phyloP scores from a whole-genome alignment of 306 rosid genomes.

The Dalbergia cochinchinensis region DNA sequence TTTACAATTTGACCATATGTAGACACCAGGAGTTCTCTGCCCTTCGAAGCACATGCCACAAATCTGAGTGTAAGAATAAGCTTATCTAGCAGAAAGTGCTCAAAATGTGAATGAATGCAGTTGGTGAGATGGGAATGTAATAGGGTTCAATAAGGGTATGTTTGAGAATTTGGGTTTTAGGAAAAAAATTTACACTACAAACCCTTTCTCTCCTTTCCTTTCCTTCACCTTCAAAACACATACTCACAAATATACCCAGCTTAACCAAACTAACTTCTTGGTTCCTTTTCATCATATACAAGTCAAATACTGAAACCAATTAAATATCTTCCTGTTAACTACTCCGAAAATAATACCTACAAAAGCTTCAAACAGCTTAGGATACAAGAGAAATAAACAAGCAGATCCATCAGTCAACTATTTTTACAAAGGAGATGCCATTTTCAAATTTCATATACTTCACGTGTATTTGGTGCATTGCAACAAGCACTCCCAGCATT shows the following conservation, averaged over 20 bases:
- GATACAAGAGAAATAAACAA: constrained; percentile 45
- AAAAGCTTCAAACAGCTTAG: constrained; percentile 49
- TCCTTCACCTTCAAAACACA: too few species aligned
- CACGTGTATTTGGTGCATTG: constrained; percentile 30
- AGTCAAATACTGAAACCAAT: constrained; percentile 40
- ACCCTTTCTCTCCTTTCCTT: too few species aligned
- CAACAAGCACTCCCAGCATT: constrained; percentile 33
- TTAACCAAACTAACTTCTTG: constrained; percentile 35
- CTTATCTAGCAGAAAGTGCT: constrained; percentile 27
- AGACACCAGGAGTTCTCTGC: constrained; percentile 18
- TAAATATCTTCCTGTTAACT: constrained; percentile 41
- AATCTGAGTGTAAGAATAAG: constrained; percentile 11
- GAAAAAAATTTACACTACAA: too few species aligned
- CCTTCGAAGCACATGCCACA: not conserved
- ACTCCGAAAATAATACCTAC: constrained; percentile 51
- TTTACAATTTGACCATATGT: not conserved
- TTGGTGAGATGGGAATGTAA: constrained; percentile 16
- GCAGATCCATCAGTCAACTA: constrained; percentile 41
- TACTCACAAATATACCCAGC: not conserved
- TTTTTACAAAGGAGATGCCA: constrained; percentile 49
- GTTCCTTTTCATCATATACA: constrained; percentile 48
- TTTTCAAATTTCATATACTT: constrained; percentile 42
- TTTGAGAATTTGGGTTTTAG: too few species aligned
- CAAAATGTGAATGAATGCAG: constrained; percentile 6
- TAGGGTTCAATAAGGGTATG: not conserved